These are phyloP conservation scores for Lachnellula occidentalis DNA, from an alignment of 2,329 filamentous ascomycete species.

Conservation along the genomic window DNA sequence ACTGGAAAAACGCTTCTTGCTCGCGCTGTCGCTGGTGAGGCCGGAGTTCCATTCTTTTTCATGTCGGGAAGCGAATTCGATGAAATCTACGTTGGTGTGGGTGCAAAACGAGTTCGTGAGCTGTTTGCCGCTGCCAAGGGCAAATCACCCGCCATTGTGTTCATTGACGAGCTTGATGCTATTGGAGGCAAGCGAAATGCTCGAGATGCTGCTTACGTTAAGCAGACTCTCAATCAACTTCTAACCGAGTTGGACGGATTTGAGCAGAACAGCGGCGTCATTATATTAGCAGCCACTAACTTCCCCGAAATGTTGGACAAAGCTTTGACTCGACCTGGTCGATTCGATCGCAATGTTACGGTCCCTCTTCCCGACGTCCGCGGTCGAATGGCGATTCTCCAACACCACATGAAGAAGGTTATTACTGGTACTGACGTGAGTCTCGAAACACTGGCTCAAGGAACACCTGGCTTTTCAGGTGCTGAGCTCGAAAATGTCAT, in stretches of 20 bases:
- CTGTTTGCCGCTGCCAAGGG: constrained; percentile 76
- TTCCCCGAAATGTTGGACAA: constrained; percentile 93
- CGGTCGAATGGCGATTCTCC: constrained; percentile 85
- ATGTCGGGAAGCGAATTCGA: constrained; percentile 99
- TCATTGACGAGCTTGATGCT: constrained; percentile 90
- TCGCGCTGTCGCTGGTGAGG: constrained; percentile 91
- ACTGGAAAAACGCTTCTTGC: constrained; percentile 96
- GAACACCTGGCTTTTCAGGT: constrained; percentile 87
- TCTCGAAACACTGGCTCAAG: constrained; percentile 74
- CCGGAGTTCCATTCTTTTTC: constrained; percentile 98
- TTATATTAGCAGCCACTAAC: constrained; percentile 94
- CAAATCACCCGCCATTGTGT: constrained; percentile 89
- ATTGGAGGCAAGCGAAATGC: constrained; percentile 93
- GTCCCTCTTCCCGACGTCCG: constrained; percentile 90
- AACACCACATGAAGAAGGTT: constrained; percentile 90
- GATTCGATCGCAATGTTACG: constrained; percentile 88
- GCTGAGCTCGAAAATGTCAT: constrained; percentile 95
- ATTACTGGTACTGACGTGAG: constrained; percentile 77
- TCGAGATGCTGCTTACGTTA: constrained; percentile 87
- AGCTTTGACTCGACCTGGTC: constrained; percentile 85
- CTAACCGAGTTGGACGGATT: constrained; percentile 97
- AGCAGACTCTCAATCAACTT: constrained; percentile 95
- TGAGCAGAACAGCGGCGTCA: constrained; percentile 87
- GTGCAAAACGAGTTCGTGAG: constrained; percentile 91
- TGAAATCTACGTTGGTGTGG: constrained; percentile 95